These are phyloP conservation scores for Waltiozyma sp. DNA, from an alignment of 1,139 yeast species.

Conservation along the genomic window DNA sequence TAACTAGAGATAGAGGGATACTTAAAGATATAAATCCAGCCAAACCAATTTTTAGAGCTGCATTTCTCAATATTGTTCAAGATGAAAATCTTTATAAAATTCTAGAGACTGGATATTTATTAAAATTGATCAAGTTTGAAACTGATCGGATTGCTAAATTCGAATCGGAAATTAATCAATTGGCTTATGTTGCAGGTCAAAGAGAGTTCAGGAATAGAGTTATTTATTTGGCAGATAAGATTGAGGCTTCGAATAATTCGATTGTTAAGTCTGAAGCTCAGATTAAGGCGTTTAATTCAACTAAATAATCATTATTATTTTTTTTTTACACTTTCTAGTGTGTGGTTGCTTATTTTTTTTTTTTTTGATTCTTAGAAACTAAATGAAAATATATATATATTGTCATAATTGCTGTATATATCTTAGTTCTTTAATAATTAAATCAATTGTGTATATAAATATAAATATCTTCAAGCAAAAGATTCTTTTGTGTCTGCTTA, in stretches of 20 bases:
- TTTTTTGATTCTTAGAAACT: conserved; percentile 26
- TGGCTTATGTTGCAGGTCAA: conserved; percentile 37
- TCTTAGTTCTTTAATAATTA: too few species aligned
- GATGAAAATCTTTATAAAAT: conserved; percentile 48
- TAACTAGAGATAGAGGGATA: conserved; percentile 67
- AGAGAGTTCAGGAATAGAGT: conserved; percentile 50
- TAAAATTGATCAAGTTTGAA: conserved; percentile 46
- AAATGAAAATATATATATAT: too few species aligned
- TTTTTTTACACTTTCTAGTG: too few species aligned
- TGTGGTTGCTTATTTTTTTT: too few species aligned
- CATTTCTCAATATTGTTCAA: conserved; percentile 53
- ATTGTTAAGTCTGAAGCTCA: conserved; percentile 34
- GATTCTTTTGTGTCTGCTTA: too few species aligned
- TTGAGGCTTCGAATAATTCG: conserved; percentile 41
- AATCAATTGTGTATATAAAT: too few species aligned
- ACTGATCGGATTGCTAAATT: conserved; percentile 48
- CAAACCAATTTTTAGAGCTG: conserved; percentile 75
- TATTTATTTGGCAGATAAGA: conserved; percentile 54
- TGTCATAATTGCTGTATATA: too few species aligned
- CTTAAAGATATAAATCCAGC: conserved; percentile 60
- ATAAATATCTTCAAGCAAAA: too few species aligned
- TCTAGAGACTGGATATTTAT: conserved; percentile 53
- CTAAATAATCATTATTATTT: neutral
- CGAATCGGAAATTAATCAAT: conserved; percentile 61
- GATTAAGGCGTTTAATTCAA: conserved; percentile 21